Conservation (phyloP, 805 yeast genomes). For the Starmerella stellata region DNA sequence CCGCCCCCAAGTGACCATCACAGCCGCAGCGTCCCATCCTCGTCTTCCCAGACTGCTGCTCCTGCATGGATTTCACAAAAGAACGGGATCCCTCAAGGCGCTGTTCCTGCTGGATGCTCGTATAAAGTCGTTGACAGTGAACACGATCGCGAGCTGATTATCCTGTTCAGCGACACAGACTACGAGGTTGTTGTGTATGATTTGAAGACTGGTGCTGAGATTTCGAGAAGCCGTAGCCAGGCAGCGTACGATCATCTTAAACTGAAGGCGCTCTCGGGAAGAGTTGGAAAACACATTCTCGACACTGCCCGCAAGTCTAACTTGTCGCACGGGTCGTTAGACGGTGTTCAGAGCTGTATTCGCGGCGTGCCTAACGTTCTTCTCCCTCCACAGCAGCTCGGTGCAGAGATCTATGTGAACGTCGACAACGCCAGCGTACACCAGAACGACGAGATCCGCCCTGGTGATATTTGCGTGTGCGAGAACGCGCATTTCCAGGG, state of each 20-base stretch:
- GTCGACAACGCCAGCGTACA: constrained; percentile 32
- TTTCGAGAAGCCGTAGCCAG: constrained; percentile 15
- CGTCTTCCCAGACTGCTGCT: no score
- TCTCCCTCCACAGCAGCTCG: constrained; percentile 23
- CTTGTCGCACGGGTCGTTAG: constrained; percentile 1
- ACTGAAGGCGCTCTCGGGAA: constrained; percentile 32
- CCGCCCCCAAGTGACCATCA: constrained; percentile 9
- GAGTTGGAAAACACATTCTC: constrained; percentile 36
- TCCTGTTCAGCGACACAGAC: constrained; percentile 55
- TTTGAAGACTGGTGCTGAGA: constrained; percentile 26
- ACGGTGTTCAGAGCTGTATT: not conserved
- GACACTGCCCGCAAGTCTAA: constrained; percentile 21
- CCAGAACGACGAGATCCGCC: constrained; percentile 43
- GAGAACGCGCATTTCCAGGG: constrained; percentile 57
- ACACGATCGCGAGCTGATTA: constrained; percentile 47
- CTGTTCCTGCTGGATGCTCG: constrained; percentile 50
- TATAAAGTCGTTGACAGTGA: constrained; percentile 38
- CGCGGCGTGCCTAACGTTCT: constrained; percentile 2
- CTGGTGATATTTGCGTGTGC: constrained; percentile 73
- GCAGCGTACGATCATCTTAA: constrained; percentile 34
- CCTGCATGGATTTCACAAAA: constrained; percentile 47
- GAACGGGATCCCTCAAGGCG: constrained; percentile 33
- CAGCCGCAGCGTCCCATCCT: constrained; percentile 18
- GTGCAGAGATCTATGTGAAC: constrained; percentile 50
- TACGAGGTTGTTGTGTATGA: constrained; percentile 42